Conservation (phyloP, 2,329 filamentous ascomycete species). For the Tolypocladium cylindrosporum region DNA sequence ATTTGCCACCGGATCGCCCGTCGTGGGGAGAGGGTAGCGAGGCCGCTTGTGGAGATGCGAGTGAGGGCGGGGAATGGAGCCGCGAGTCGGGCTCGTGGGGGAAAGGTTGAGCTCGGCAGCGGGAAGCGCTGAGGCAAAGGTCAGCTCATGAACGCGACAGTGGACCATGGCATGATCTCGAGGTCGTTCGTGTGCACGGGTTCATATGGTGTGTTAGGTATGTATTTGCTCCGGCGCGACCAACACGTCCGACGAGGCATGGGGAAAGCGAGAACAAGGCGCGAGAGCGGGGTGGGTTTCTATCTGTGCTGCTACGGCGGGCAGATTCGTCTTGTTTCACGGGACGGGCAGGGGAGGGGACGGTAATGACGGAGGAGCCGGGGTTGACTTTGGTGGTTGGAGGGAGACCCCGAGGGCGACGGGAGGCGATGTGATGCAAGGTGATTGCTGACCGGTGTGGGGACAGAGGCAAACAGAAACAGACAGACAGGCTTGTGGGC, state of each 20-base stretch:
- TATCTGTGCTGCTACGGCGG: background rate
- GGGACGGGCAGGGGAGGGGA: background rate
- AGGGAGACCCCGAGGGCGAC: background rate
- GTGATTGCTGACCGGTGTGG: constrained; percentile 5
- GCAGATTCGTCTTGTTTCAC: background rate
- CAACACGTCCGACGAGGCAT: background rate
- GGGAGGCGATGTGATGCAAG: background rate
- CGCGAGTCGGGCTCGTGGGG: constrained; percentile 4
- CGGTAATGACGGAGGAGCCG: background rate
- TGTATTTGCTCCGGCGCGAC: background rate
- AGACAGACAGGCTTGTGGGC: background rate
- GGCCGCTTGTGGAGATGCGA: constrained; percentile 7
- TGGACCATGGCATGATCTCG: constrained; percentile 13
- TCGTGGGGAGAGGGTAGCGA: constrained; percentile 8
- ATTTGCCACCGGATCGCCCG: constrained; percentile 2
- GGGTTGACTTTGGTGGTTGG: background rate
- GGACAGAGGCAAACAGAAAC: background rate
- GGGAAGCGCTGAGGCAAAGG: constrained; percentile 14
- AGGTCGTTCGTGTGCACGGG: background rate
- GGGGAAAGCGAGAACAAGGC: background rate
- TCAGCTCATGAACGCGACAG: constrained; percentile 16
- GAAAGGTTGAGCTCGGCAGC: constrained; percentile 9
- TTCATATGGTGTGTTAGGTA: background rate
- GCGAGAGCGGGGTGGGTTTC: background rate
- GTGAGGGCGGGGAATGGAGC: background rate